phyloP scores from a whole-genome alignment of 2,329 filamentous ascomycete genomes.

The Lasiodiplodia sp. region DNA sequence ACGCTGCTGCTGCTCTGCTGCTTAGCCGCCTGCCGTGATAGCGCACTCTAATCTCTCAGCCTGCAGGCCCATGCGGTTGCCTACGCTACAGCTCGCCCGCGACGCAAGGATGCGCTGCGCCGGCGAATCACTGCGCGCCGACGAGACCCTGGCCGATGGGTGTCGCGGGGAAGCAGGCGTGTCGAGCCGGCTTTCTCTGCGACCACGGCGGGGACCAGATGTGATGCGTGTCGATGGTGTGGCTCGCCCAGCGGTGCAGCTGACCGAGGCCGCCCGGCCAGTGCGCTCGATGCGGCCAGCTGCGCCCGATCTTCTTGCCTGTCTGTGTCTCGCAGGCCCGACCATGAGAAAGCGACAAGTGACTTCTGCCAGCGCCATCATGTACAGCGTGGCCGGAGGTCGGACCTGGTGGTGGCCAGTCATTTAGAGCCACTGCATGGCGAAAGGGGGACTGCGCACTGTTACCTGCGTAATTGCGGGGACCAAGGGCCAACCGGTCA shows the following conservation, averaged over 20 bases:
- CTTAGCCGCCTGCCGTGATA: slow-evolving; percentile 19
- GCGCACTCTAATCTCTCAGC: slow-evolving; percentile 8
- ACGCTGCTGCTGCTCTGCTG: not conserved
- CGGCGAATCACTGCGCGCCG: slow-evolving; percentile 10
- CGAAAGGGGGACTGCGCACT: no score
- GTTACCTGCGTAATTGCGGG: slow-evolving; percentile 9
- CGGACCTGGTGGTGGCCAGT: slow-evolving; percentile 2
- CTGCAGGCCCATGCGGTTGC: slow-evolving; percentile 18
- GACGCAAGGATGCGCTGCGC: slow-evolving; percentile 15
- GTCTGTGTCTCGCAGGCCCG: slow-evolving; percentile 10
- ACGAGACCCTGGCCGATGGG: not conserved
- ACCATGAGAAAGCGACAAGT: slow-evolving; percentile 19
- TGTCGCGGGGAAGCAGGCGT: slow-evolving; percentile 24
- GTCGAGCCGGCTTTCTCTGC: slow-evolving; percentile 25
- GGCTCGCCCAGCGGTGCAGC: not conserved
- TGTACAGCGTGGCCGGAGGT: not conserved
- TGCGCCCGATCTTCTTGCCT: slow-evolving; percentile 8
- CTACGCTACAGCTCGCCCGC: slow-evolving; percentile 15
- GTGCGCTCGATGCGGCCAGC: slow-evolving; percentile 17
- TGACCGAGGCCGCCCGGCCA: slow-evolving; percentile 6
- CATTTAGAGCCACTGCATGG: no score
- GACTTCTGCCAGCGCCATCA: slow-evolving; percentile 6
- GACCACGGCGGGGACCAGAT: slow-evolving; percentile 2
- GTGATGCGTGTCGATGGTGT: not conserved
- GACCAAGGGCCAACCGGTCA: slow-evolving; percentile 1